Conservation (phyloP, 75 land plant species). For the Picea sitchensis region DNA sequence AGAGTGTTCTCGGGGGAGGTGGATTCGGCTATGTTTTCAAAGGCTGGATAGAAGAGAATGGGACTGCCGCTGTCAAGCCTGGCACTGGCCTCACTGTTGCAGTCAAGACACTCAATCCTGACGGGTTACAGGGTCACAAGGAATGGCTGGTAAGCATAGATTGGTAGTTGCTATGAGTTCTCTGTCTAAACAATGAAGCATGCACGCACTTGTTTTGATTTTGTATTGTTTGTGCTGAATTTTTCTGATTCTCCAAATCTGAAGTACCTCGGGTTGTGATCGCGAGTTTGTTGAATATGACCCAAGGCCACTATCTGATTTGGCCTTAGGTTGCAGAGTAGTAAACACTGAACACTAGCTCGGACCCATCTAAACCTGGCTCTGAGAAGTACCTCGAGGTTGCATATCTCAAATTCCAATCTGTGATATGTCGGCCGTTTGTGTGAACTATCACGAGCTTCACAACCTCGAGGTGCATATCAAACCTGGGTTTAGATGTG, state of each 20-base stretch:
- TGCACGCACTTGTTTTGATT: no score
- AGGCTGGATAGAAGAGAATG: constrained; percentile 52
- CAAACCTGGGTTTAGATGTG: no score
- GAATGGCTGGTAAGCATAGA: constrained; percentile 41
- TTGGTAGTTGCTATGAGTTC: no score
- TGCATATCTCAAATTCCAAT: no score
- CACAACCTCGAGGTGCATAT: no score
- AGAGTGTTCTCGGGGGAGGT: constrained; percentile 26
- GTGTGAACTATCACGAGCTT: no score
- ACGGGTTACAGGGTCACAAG: constrained; percentile 45
- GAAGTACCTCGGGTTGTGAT: background rate
- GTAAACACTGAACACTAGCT: background rate
- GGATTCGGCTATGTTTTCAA: constrained; percentile 49
- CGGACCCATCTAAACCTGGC: no score
- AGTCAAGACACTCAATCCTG: constrained; percentile 40
- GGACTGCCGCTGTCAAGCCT: constrained; percentile 40
- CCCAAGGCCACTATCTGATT: background rate
- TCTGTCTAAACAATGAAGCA: no score
- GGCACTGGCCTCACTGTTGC: constrained; percentile 46
- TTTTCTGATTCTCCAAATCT: background rate
- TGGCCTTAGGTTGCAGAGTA: background rate
- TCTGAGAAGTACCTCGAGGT: no score
- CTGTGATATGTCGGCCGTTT: no score
- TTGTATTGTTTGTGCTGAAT: background rate
- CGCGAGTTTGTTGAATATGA: background rate